Base-by-base conservation (phyloP, 805 yeast genomes). In the Saccharomyces mikatae region DNA sequence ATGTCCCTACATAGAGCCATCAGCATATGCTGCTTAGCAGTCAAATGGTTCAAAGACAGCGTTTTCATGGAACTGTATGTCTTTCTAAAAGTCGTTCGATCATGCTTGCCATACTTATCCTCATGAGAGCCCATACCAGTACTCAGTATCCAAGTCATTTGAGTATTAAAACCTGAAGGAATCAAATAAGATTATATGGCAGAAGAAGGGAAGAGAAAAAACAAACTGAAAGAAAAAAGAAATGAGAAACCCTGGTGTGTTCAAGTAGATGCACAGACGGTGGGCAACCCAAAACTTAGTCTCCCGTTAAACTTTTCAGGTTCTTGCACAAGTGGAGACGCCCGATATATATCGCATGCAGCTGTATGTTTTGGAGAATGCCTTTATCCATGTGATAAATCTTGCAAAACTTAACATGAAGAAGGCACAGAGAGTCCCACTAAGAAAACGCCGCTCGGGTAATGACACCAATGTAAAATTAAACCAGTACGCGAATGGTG, bases 1-100 rank as follows among this genome's bases (percentile, higher is more conserved):
- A 88, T 73, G 61, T 89, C 94, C 49, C 96, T 75, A 60, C 92
- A 85, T n/a, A 83, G 70, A 0, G 94, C 90, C 56, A 89, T 75
- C 4, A 86, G 77, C 56, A 87, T 77, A 66, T 88, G 94, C 62
- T 88, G 90, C 57, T 82, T 77, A 1, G 94, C 87, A 56, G 84
- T 84, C 57, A 89, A 72, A 59, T 88, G 81, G 59, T 81, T 82
- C 54, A 89, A 74, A 0, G 95, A 92, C 24, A 87, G 68, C 30
- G 77, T 74, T 65, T 87, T 86, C 49, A 82, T 64, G 10, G 71
- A 65, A 30, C 58, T 54, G 30, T 66, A 69, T 17, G 65, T 56
- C 31, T 54, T 59, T 46, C 52, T 44, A 17, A 57, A 54, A 8
- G 59, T 54, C 22, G 51, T 50, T 28, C 56, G 54, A 29, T 57